Evolutionary conservation across 129 eudicot genomes (phyloP).

Genomic region (Pseudognaphalium luteoalbum): DNA sequence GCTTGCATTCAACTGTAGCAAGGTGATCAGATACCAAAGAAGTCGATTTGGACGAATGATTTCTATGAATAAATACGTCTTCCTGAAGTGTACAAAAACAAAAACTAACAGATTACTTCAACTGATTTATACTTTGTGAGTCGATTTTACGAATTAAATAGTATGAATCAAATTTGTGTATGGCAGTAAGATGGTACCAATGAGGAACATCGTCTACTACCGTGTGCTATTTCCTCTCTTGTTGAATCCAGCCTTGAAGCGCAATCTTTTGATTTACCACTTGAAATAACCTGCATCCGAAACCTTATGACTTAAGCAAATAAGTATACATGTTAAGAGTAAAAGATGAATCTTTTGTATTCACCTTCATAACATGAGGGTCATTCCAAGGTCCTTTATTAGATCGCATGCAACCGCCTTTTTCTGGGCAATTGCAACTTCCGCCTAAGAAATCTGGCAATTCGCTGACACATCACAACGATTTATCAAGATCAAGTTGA

Average conservation of each 20-base stretch:
- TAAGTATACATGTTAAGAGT: neutral
- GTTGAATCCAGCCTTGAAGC: slow-evolving; percentile 6
- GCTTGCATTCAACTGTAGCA: slow-evolving; percentile 32
- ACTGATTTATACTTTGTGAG: neutral
- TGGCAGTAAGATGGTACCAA: slow-evolving; percentile 23
- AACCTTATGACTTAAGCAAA: neutral
- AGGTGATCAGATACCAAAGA: slow-evolving; percentile 31
- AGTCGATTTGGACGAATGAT: slow-evolving; percentile 29
- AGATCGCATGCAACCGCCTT: slow-evolving; percentile 75
- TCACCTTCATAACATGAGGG: slow-evolving; percentile 56
- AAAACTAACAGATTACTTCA: neutral
- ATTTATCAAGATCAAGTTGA: slow-evolving; percentile 19
- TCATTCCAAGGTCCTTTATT: slow-evolving; percentile 89
- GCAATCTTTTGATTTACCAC: slow-evolving; percentile 27
- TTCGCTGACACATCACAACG: slow-evolving; percentile 42
- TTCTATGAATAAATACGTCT: slow-evolving; percentile 27
- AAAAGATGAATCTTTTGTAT: neutral
- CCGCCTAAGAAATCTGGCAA: slow-evolving; percentile 89
- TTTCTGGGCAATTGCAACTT: slow-evolving; percentile 60
- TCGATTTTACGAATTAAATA: neutral
- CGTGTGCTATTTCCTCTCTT: slow-evolving; percentile 20
- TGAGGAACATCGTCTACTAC: slow-evolving; percentile 23
- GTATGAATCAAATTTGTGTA: neutral
- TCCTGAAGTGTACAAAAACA: slow-evolving; percentile 17
- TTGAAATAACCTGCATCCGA: slow-evolving; percentile 46